A percentile compares a stretch with the other conserved stretches of the same genome.
Evolutionary conservation across 306 rosid genomes (phyloP).

Genomic region (Vigna radiata): DNA sequence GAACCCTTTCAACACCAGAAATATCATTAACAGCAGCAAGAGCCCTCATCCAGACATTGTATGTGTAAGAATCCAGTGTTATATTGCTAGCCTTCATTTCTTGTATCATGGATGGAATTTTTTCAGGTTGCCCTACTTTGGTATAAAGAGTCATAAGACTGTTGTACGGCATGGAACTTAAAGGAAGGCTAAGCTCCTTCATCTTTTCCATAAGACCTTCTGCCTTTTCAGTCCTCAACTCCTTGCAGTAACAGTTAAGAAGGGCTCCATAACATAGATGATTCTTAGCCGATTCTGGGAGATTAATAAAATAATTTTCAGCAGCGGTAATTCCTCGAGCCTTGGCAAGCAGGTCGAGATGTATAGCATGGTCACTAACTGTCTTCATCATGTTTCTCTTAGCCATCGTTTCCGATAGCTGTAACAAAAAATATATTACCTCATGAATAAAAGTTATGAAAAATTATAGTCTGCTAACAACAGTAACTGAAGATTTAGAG

Average conservation of each 20-base stretch:
- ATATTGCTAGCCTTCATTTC: constrained; percentile 75
- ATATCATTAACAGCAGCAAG: constrained; percentile 79
- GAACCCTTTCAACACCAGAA: constrained; percentile 81
- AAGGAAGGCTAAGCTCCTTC: constrained; percentile 82
- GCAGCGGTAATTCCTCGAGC: constrained; percentile 73
- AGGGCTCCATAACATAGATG: constrained; percentile 87
- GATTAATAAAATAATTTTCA: constrained; percentile 74
- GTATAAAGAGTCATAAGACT: constrained; percentile 89
- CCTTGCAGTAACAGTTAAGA: constrained; percentile 95
- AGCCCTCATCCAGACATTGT: constrained; percentile 90
- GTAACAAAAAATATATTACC: constrained; percentile 30
- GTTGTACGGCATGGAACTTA: constrained; percentile 73
- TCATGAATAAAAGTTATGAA: neutral
- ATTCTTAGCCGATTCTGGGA: constrained; percentile 79
- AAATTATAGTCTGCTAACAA: neutral
- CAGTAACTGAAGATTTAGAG: neutral
- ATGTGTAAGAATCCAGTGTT: constrained; percentile 69
- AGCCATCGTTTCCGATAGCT: constrained; percentile 83
- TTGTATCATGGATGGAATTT: constrained; percentile 68
- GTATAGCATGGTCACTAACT: constrained; percentile 83
- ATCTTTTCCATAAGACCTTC: constrained; percentile 86
- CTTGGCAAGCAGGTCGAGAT: constrained; percentile 86
- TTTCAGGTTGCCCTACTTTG: constrained; percentile 65
- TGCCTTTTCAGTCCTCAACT: constrained; percentile 74
- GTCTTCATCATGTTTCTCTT: constrained; percentile 87